Base-by-base conservation (phyloP, 257 asterid species). In the Solanum virginianum region DNA sequence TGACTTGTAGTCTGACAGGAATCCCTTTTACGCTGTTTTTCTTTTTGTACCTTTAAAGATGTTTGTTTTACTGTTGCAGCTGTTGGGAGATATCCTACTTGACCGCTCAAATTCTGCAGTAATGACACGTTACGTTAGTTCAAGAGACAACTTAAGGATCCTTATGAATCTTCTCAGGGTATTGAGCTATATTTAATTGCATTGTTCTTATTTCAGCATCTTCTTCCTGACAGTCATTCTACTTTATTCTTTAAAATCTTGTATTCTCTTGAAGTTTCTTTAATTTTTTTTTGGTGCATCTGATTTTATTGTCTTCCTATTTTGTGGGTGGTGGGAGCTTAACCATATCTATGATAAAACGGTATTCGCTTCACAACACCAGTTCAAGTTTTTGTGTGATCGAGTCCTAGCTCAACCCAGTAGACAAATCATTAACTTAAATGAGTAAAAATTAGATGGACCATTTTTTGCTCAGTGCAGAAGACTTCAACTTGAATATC, bases 161-260 rank as follows among this genome's bases (percentile, higher is more conserved):
- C 94, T 95, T 81, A 95, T 94, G 99, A 94, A 94, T 90, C 98
- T 95, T 85, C 95, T 95, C 41, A 91, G 98, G 86, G 99, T 95
- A 94, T 53, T 93, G 88, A 87, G 84, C 26, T 83, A 68, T 56
- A 65, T 83, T 83, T 69, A 55, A 49, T 53, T n/a, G 20, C 36
- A 69, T 51, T 51, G 55, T 53, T 18, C 68, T 57, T n/a, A 49
- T 49, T 47, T 22, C 63, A 49, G 15, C 56, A 24, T 8, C 57
- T 26, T 36, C 57, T 26, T 57, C 63, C 79, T 45, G 22, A 53
- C 82, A 43, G 7, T 7, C 71, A 22, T 69, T 59, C 85, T 66
- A 83, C 51, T 56, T 55, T 65, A 14, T 47, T 41, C 41, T 18
- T 26, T 57, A 49, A 36, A 36, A 18, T 82, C 68, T 83, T 66